These are phyloP conservation scores for Boletus sp. DNA, from an alignment of 768 basidiomycete genomes.

Conservation along the genomic window DNA sequence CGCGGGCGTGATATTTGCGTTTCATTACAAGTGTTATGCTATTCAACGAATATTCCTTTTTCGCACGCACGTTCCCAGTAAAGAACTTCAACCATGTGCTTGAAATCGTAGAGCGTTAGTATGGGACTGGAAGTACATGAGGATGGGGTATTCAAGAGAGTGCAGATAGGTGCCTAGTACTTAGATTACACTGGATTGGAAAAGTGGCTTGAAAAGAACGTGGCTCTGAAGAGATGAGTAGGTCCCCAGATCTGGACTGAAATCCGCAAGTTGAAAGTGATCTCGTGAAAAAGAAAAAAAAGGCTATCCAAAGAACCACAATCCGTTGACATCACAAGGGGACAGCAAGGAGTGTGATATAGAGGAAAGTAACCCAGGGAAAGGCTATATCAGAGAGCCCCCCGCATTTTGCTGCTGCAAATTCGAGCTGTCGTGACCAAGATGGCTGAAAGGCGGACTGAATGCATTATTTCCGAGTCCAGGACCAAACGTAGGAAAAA, in stretches of 20 bases:
- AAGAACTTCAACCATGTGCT: too few relatives aligned
- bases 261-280: constrained; percentile 12
- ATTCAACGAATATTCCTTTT: not conserved
- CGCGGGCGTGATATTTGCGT: constrained; percentile 21
- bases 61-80: too few relatives aligned
- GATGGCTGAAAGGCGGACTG: constrained; percentile 20
- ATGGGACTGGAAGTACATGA: not conserved
- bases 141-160: constrained; percentile 17
- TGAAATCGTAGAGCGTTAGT: not conserved
- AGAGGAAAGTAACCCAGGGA: not conserved
- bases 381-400: constrained; percentile 48
- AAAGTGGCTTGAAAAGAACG: not conserved
- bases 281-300: not conserved
- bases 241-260: constrained; percentile 3
- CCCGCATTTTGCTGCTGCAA: constrained; percentile 43
- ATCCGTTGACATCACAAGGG: not conserved
- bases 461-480: constrained; percentile 25
- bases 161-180: constrained; percentile 9
- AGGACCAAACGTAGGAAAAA: constrained; percentile 6
- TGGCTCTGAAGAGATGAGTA: constrained; percentile 6
- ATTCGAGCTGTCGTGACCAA: constrained; percentile 16
- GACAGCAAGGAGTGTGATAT: not conserved
- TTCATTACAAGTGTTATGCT: constrained; percentile 6
- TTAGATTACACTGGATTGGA: constrained; percentile 22
- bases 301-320: constrained; percentile 4